These are phyloP conservation scores for Cryptococcus sp. DNA, from an alignment of 1,284 basidiomycete genomes.

Conservation along the genomic window DNA sequence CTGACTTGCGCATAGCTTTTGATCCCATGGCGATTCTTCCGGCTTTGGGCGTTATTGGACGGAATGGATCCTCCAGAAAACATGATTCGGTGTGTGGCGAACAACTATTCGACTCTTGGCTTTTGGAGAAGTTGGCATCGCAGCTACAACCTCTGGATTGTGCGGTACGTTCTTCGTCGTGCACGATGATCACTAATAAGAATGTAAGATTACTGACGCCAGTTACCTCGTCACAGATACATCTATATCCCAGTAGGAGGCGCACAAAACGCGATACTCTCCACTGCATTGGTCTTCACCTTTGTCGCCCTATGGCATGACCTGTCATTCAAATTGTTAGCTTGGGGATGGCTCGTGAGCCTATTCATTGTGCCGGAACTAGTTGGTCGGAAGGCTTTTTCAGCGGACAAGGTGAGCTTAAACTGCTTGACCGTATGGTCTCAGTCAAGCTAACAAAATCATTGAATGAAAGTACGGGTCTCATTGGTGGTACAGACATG, in stretches of 20 bases:
- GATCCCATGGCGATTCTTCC: conserved; percentile 96
- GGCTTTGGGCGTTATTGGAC: conserved; percentile 87
- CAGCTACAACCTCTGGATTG: conserved; percentile 94
- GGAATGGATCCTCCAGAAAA: conserved; percentile 96
- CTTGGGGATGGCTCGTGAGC: conserved; percentile 96
- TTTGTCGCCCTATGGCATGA: conserved; percentile 99
- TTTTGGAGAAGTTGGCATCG: conserved; percentile 98
- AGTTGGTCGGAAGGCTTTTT: conserved; percentile 62
- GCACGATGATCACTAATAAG: too few species aligned
- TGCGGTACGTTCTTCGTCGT: conserved; percentile 61
- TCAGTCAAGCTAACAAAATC: conserved; percentile 17
- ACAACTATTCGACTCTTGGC: conserved; percentile 90
- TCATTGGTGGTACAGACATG: conserved; percentile 79
- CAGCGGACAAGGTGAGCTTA: conserved; percentile 64
- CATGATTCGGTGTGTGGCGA: conserved; percentile 98
- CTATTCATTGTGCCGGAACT: conserved; percentile 90
- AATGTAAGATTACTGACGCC: conserved; percentile 1
- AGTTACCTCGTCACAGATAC: conserved; percentile 60
- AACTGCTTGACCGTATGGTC: conserved; percentile 60
- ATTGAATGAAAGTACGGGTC: conserved; percentile 62
- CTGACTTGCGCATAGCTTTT: conserved; percentile 61
- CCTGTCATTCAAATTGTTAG: conserved; percentile 78
- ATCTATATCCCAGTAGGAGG: conserved; percentile 95
- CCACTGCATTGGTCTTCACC: conserved; percentile 83
- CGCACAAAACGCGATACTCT: conserved; percentile 60